Evolutionary conservation across 495 filamentous ascomycete genomes (phyloP), one percentile per base, ranked within the genome.

Genomic region (Penicillium malachiteum): DNA sequence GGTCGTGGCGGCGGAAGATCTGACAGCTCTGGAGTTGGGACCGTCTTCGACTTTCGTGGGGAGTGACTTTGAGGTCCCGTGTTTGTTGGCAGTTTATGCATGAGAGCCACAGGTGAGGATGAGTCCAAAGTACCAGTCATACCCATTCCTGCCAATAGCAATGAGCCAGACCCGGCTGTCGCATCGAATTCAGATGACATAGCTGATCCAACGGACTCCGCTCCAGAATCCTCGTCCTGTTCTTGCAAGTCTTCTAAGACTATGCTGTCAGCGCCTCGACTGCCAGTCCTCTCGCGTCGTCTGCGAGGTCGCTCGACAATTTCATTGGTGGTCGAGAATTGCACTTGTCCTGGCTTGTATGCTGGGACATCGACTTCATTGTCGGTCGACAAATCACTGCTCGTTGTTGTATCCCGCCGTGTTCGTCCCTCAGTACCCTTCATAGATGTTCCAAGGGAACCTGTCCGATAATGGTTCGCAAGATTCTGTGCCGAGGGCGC

Each of bases 1-100:
- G 95, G 95, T 13, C 92, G 81, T n/a, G 92, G 87, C 1, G 94
- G 91, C 18, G 94, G 94, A 13, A 97, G 80, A n/a, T 87, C 89
- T 70, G 90, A 74, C 65, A 88, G 67, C 57, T 82, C 71, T 5
- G 85, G 81, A 3, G 87, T 78, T 8, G 83, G 77, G 2, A 43
- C 14, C 5, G 77, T 75, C 50, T 79, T 83, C n/a, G 67, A 58
- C 60, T 87, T 87, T 54, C 79, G 85, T 4, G 84, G 81, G 30
- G 86, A 84, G 12, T 73, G 62, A 30, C 73, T 65, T 35, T 71
- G 68, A 3, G 75, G 71, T 0, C 72, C 67, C 10, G 72, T 67
- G 13, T 63, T 63, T 34, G 71, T 66, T 40, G 70, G 74, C 1
- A 77, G 48, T 46, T 73, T 76, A 52, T 78, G 74, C 71, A 78